Conservation (phyloP, 257 asterid species). For the Solanum paucissectum region DNA sequence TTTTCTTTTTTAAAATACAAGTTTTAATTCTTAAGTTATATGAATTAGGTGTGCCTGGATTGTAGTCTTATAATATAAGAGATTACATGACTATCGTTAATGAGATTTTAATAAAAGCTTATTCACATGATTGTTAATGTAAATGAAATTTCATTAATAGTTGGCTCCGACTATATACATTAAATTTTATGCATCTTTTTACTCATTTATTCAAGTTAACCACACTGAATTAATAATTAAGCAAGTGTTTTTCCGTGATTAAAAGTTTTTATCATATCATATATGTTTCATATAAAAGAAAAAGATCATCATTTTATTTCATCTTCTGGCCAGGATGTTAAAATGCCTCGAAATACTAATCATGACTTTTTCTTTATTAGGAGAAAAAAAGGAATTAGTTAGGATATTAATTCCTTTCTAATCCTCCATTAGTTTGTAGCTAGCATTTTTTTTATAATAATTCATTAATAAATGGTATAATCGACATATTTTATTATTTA, state of each 20-base stretch:
- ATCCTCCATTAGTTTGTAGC: neutral
- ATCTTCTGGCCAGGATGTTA: neutral
- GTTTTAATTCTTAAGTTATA: neutral
- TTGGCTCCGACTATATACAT: neutral
- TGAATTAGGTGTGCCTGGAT: neutral
- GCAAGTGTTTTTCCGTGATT: neutral
- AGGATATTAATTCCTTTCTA: neutral
- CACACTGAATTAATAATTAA: neutral
- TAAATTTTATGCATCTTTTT: neutral
- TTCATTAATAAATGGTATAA: no score
- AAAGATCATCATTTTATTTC: neutral
- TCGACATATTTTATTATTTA: neutral
- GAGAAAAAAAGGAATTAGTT: neutral
- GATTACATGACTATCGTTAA: neutral
- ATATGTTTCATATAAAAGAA: neutral
- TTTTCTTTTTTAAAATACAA: neutral
- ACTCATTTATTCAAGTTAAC: neutral
- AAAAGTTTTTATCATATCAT: neutral
- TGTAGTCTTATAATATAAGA: neutral
- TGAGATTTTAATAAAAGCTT: neutral
- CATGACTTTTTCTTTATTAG: neutral
- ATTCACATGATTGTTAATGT: neutral
- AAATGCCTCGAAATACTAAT: neutral
- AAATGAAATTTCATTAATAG: neutral
- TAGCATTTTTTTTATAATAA: neutral